Conservation (phyloP, 495 filamentous ascomycete genomes). For the Penicillium flavigenum region DNA sequence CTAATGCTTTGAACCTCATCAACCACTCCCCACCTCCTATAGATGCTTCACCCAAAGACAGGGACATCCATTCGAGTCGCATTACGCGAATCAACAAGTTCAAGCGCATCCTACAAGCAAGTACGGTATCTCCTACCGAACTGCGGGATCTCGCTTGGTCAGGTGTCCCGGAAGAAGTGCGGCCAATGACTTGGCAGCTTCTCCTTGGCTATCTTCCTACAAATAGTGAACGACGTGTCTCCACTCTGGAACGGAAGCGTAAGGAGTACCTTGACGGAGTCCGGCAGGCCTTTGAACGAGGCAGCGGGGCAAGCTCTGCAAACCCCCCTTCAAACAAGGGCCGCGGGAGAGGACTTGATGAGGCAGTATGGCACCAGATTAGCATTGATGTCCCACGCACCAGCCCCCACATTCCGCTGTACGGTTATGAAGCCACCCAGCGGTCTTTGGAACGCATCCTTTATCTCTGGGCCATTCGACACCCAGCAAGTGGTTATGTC, state of each 20-base stretch:
- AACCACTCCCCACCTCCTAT: conserved; percentile 74
- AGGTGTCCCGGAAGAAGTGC: conserved; percentile 89
- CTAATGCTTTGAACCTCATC: conserved; percentile 92
- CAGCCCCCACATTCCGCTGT: conserved; percentile 91
- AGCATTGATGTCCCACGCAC: conserved; percentile 97
- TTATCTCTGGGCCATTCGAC: conserved; percentile 96
- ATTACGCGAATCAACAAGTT: conserved; percentile 98
- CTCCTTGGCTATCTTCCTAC: conserved; percentile 93
- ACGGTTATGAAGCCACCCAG: conserved; percentile 94
- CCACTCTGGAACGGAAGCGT: conserved; percentile 88
- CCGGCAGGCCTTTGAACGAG: conserved; percentile 86
- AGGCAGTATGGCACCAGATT: conserved; percentile 97
- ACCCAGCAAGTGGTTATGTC: conserved; percentile 96
- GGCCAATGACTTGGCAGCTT: conserved; percentile 97
- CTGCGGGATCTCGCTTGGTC: conserved; percentile 86
- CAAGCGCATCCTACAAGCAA: conserved; percentile 89
- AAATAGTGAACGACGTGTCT: conserved; percentile 85
- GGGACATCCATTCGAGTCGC: conserved; percentile 80
- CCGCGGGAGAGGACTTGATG: conserved; percentile 76
- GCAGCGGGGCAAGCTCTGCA: conserved; percentile 37
- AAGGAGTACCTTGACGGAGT: conserved; percentile 98
- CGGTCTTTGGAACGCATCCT: conserved; percentile 89
- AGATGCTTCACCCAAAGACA: conserved; percentile 77
- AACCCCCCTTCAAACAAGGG: conserved; percentile 42
- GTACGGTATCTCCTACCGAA: conserved; percentile 80